Percentiles rank a stretch among this genome's conserved stretches.
phyloP scores from a whole-genome alignment of 306 rosid genomes.

The Lotus japonicus region DNA sequence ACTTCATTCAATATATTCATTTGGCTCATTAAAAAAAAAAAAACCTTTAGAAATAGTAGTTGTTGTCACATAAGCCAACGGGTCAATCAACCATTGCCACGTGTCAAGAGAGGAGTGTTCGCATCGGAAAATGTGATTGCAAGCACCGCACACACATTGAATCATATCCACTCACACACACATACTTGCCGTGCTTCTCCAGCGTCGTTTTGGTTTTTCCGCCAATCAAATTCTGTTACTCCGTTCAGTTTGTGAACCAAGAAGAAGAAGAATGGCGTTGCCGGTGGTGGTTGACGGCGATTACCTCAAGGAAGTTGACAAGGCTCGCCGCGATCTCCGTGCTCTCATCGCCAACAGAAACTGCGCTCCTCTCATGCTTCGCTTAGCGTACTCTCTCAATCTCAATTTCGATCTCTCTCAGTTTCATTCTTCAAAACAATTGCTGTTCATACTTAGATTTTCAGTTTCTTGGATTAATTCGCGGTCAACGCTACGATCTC shows the following conservation, averaged over 20 bases:
- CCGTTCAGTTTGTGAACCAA: background rate
- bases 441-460: too few species aligned
- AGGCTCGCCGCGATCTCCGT: conserved; percentile 88
- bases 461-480: background rate
- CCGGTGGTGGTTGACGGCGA: conserved; percentile 64
- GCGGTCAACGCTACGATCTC: conserved; percentile 17
- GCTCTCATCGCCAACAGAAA: conserved; percentile 73
- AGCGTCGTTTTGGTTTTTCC: background rate
- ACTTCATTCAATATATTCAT: too few species aligned
- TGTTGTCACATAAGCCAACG: background rate
- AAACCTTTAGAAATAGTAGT: too few species aligned
- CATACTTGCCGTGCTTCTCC: background rate
- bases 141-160: background rate
- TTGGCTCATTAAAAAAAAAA: too few species aligned
- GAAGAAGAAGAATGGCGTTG: conserved; percentile 43
- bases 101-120: conserved; percentile 1
- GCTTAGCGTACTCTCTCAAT: conserved; percentile 59
- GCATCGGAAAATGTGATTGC: background rate
- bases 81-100: background rate
- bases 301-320: conserved; percentile 68
- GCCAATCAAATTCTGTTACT: background rate
- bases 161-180: background rate
- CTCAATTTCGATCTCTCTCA: background rate
- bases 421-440: too few species aligned
- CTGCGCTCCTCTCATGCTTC: conserved; percentile 95